A percentile compares a stretch with the other conserved stretches of the same genome.
Evolutionary conservation across 257 asterid species (phyloP).

Genomic region (Ballota nigra): DNA sequence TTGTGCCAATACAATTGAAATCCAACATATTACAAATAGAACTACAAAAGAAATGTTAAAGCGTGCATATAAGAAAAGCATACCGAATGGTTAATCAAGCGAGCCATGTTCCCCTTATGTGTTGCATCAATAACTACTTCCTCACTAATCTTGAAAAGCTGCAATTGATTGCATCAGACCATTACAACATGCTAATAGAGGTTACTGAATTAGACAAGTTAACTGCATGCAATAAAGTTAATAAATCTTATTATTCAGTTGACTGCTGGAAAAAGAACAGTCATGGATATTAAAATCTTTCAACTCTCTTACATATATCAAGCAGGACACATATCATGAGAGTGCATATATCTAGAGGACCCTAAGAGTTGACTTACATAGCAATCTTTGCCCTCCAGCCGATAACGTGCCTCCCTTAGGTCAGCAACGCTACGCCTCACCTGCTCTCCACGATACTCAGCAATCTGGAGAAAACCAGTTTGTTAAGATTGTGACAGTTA

Average conservation of each 20-base stretch:
- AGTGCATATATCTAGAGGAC: background rate
- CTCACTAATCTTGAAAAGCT: slow-evolving; percentile 94
- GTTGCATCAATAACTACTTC: slow-evolving; percentile 96
- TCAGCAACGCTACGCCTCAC: slow-evolving; percentile 88
- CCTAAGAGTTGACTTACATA: slow-evolving; percentile 63
- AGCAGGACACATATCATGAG: background rate
- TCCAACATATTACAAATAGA: background rate
- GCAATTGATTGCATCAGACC: slow-evolving; percentile 33
- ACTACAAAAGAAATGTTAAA: background rate
- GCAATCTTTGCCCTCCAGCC: slow-evolving; percentile 86
- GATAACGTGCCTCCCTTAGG: slow-evolving; percentile 79
- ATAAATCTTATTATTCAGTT: background rate
- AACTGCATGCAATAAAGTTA: too few relatives aligned
- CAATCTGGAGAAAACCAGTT: slow-evolving; percentile 51
- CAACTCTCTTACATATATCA: background rate
- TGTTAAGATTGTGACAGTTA: slow-evolving; percentile 10
- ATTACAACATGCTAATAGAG: background rate
- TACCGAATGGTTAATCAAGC: slow-evolving; percentile 97
- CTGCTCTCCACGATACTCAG: slow-evolving; percentile 90
- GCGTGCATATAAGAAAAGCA: slow-evolving; percentile 18
- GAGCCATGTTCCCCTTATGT: slow-evolving; percentile 87
- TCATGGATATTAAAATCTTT: background rate
- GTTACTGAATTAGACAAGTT: background rate
- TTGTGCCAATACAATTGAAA: background rate
- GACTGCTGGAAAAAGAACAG: background rate